These are phyloP conservation scores for Micractinium sp. DNA, from an alignment of 139 green algal species.

Conservation along the genomic window DNA sequence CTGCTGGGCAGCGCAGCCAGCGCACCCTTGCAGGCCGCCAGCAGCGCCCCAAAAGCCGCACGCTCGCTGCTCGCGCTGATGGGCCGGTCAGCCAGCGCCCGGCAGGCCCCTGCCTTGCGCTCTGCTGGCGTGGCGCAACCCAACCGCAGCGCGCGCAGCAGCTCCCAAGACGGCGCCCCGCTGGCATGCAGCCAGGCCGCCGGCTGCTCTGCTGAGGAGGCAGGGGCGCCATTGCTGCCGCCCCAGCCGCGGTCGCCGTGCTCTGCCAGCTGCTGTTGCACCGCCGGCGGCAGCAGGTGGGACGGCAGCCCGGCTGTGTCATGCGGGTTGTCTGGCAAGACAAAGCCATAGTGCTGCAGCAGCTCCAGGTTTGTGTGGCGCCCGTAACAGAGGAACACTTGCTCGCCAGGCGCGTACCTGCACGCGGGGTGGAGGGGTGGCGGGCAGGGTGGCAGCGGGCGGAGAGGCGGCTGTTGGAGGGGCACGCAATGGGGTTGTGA, in stretches of 20 bases:
- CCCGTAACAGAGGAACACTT: slow-evolving; percentile 92
- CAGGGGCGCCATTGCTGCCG: background rate
- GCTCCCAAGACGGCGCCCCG: slow-evolving; percentile 64
- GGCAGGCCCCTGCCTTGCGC: slow-evolving; percentile 17
- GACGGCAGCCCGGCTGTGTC: slow-evolving; percentile 60
- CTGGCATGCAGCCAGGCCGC: slow-evolving; percentile 59
- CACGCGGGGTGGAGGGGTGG: background rate
- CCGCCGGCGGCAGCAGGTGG: slow-evolving; percentile 25
- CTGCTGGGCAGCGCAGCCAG: slow-evolving; percentile 36
- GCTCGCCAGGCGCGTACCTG: slow-evolving; percentile 55
- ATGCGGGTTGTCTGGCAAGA: slow-evolving; percentile 78
- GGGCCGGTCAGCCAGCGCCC: slow-evolving; percentile 20
- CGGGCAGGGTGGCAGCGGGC: background rate
- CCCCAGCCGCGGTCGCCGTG: background rate
- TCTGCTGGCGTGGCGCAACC: slow-evolving; percentile 20
- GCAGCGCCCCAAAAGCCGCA: slow-evolving; percentile 11
- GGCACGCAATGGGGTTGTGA: no score
- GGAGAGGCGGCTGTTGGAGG: no score
- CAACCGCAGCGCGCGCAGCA: slow-evolving; percentile 62
- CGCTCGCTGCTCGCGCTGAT: slow-evolving; percentile 40
- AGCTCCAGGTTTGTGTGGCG: slow-evolving; percentile 88
- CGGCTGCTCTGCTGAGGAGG: background rate
- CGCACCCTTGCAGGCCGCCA: slow-evolving; percentile 16
- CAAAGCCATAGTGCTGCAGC: slow-evolving; percentile 89
- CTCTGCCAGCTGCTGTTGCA: slow-evolving; percentile 23